Base-by-base conservation (phyloP, 352 stramenopile species). In the Phytophthora boehmeriae region DNA sequence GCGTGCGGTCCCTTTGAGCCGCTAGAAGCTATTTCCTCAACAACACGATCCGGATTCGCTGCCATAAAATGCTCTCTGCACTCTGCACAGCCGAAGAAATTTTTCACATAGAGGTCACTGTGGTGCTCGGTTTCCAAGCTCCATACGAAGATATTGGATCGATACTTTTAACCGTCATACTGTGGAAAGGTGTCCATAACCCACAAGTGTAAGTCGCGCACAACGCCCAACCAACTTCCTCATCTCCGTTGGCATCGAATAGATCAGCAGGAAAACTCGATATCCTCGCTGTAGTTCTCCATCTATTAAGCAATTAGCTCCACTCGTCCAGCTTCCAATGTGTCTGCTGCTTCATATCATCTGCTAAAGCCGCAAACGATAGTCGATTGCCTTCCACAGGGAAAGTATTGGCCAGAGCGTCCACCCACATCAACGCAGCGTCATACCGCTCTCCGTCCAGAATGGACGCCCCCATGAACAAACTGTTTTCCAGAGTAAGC, bases 121-220 rank as follows among this genome's bases (percentile, higher is more conserved):
- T 63, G 13, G 82, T 57, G 52, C 76, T 86, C 1, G 79, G 71
- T 35, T 78, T 78, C 42, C 81, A 73, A 3, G 60, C 27, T 11
- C 46, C 64, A 14, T 45, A 53, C 5, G 64, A 52, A 8, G 48
- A 53, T 23, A 14, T 22, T 35, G 22, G 0, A 23, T 45, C 66
- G 14, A 39, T 27, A 19, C 39, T 19, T 54, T 34, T 62, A n/a
- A 77, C 66, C 38, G 68, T 85, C 67, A 93, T 79, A 35, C 59
- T 81, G 54, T 93, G 84, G 57, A 93, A 91, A 0, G 91, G 65
- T 28, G 70, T 79, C 84, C 82, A 93, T n/a, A 93, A 61, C 5
- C 76, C 80, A 49, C 82, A 92, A 8, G 84, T 92, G 68, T 83
- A 92, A 22, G 82, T 91, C 20, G 73, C 75, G 59, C 83, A 92